Percentiles rank a stretch among this genome's conserved stretches.
Conservation (phyloP, 2,329 filamentous ascomycete species). For the Pseudocercospora crystallina region DNA sequence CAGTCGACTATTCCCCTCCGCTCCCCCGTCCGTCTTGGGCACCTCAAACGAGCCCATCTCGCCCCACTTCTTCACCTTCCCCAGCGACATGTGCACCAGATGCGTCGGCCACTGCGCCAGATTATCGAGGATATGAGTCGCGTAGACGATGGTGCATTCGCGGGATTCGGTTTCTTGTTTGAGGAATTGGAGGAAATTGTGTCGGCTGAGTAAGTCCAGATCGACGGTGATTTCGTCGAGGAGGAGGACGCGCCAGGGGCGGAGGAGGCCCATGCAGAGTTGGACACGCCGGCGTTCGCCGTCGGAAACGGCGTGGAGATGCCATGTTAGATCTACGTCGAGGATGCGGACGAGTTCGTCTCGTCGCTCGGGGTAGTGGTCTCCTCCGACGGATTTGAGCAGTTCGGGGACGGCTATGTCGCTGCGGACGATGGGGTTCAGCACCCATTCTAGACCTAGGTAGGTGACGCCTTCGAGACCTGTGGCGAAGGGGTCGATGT, state of each 20-base stretch:
- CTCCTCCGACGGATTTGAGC: conserved; percentile 79
- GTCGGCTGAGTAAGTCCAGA: conserved; percentile 80
- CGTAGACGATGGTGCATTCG: conserved; percentile 90
- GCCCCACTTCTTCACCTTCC: conserved; percentile 84
- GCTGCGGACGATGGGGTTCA: conserved; percentile 92
- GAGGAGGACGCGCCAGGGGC: conserved; percentile 87
- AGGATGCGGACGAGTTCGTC: conserved; percentile 86
- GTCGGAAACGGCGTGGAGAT: conserved; percentile 93
- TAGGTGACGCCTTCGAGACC: conserved; percentile 93
- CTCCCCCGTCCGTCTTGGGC: conserved; percentile 48
- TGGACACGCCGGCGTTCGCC: conserved; percentile 90
- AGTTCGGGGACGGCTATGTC: conserved; percentile 91
- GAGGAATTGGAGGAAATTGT: conserved; percentile 82
- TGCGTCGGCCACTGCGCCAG: conserved; percentile 93
- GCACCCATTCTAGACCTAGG: conserved; percentile 94
- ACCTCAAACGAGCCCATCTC: conserved; percentile 67
- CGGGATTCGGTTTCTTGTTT: conserved; percentile 80
- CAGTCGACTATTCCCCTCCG: conserved; percentile 74
- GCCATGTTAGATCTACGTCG: conserved; percentile 88
- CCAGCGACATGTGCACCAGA: conserved; percentile 91
- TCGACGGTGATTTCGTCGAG: conserved; percentile 98
- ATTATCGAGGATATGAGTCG: conserved; percentile 96
- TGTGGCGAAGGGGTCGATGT: conserved; percentile 87
- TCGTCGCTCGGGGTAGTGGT: conserved; percentile 75
- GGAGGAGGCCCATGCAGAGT: conserved; percentile 88